Conservation (phyloP, 2,329 filamentous ascomycete species). For the Sphaerulina musiva region DNA sequence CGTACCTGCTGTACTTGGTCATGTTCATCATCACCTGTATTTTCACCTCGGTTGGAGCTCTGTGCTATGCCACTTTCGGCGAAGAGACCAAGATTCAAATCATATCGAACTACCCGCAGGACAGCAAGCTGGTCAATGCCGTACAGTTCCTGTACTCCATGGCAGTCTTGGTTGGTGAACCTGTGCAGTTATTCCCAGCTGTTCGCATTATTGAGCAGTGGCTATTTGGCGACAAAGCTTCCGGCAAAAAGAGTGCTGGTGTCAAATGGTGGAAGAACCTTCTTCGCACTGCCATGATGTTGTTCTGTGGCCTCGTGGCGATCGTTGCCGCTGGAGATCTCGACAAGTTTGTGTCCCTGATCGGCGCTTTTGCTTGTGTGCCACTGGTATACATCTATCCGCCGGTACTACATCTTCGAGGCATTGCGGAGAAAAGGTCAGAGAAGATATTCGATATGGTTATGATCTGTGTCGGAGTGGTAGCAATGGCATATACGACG, state of each 20-base stretch:
- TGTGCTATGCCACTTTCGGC: conserved; percentile 70
- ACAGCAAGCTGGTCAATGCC: conserved; percentile 64
- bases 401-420: conserved; percentile 62
- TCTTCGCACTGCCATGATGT: conserved; percentile 53
- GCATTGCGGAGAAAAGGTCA: conserved; percentile 52
- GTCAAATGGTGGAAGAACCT: conserved; percentile 75
- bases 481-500: conserved; percentile 68
- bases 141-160: conserved; percentile 69
- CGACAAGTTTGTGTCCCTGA: conserved; percentile 68
- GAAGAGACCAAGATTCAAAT: conserved; percentile 63
- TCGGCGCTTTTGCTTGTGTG: conserved; percentile 67
- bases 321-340: conserved; percentile 61
- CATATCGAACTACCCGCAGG: conserved; percentile 69
- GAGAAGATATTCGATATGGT: conserved; percentile 55
- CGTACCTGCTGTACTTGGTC: conserved; percentile 57
- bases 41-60: conserved; percentile 64
- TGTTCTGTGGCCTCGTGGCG: conserved; percentile 55
- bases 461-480: conserved; percentile 57
- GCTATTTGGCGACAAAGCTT: conserved; percentile 57
- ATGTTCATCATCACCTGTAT: conserved; percentile 68
- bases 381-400: conserved; percentile 74
- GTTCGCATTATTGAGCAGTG: conserved; percentile 63
- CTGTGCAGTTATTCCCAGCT: conserved; percentile 69
- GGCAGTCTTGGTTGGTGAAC: conserved; percentile 65
- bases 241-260: conserved; percentile 56